Percentiles rank a stretch among this genome's conserved stretches.
These are phyloP conservation scores for Zymoseptoria crescenta DNA, from an alignment of 2,329 filamentous ascomycete species.

Conservation along the genomic window DNA sequence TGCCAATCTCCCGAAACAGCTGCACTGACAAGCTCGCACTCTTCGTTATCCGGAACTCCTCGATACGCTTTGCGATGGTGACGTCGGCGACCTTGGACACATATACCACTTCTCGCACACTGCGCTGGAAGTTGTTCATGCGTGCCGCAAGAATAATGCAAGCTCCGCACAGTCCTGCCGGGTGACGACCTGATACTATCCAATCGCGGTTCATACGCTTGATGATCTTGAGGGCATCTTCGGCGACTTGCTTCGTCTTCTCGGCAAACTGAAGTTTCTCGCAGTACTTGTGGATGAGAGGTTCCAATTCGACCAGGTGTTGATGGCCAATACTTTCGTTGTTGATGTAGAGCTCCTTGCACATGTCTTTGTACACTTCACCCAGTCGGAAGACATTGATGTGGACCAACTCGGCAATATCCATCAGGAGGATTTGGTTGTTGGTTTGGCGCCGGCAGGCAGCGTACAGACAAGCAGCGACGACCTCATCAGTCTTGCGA, in stretches of 20 bases:
- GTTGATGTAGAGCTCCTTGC: conserved; percentile 57
- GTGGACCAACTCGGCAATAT: conserved; percentile 69
- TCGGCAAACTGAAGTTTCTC: conserved; percentile 84
- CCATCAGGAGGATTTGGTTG: conserved; percentile 88
- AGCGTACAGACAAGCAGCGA: conserved; percentile 84
- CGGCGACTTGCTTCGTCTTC: conserved; percentile 73
- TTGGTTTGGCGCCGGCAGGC: conserved; percentile 71
- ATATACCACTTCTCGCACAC: conserved; percentile 91
- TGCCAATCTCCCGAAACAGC: conserved; percentile 67
- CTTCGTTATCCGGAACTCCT: conserved; percentile 84
- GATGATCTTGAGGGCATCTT: conserved; percentile 79
- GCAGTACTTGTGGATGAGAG: conserved; percentile 85
- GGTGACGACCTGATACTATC: conserved; percentile 91
- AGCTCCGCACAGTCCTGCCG: conserved; percentile 88
- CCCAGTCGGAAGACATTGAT: background rate
- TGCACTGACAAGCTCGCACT: conserved; percentile 79
- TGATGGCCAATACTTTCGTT: conserved; percentile 38
- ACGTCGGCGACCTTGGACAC: conserved; percentile 93
- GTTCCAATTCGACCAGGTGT: conserved; percentile 70
- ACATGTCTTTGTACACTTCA: conserved; percentile 59
- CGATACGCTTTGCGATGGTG: conserved; percentile 82
- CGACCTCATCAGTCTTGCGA: conserved; percentile 74
- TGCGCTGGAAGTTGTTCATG: conserved; percentile 96
- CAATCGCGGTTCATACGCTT: conserved; percentile 93
- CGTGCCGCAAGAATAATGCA: conserved; percentile 90